Conservation (phyloP, 208 protist genomes). For the Plasmodiophora brassicae region DNA sequence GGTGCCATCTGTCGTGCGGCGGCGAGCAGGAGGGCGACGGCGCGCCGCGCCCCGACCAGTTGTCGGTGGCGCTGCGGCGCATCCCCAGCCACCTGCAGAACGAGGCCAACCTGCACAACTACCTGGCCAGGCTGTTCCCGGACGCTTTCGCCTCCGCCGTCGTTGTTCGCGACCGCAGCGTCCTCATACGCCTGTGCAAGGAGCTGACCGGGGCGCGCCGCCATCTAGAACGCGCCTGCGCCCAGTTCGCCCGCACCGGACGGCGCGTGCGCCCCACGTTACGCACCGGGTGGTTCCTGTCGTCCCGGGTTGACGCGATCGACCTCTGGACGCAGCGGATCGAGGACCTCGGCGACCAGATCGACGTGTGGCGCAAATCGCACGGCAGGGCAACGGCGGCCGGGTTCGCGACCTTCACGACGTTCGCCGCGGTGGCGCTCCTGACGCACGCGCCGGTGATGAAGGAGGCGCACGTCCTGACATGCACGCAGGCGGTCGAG, state of each 20-base stretch:
- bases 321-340: neutral
- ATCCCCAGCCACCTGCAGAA: neutral
- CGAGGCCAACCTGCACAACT: neutral
- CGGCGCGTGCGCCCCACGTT: neutral
- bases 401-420: neutral
- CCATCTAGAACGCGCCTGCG: neutral
- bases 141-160: neutral
- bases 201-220: neutral
- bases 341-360: neutral
- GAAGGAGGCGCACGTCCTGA: neutral
- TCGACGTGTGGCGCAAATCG: neutral
- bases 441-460: neutral
- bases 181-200: neutral
- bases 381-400: neutral
- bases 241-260: neutral
- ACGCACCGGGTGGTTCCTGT: neutral
- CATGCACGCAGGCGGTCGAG: neutral
- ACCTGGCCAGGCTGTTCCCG: neutral
- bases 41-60: neutral
- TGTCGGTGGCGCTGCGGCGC: neutral
- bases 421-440: neutral
- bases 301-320: neutral
- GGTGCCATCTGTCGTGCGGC: neutral
- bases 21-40: neutral
- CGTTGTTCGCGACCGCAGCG: neutral